phyloP scores from a whole-genome alignment of 2,329 filamentous ascomycete genomes.

The Xylaria sp. region DNA sequence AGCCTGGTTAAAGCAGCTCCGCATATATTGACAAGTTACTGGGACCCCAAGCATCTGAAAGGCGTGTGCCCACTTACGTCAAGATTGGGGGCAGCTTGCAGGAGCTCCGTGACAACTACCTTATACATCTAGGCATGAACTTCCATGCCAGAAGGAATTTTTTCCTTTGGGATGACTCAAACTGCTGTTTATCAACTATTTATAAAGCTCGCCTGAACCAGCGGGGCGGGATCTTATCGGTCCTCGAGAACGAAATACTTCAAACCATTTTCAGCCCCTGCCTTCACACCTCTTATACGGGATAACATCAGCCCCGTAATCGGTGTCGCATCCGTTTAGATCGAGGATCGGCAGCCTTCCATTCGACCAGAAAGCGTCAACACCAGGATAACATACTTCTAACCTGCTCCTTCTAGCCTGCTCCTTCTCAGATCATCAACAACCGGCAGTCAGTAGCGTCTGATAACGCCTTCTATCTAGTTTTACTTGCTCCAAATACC shows the following conservation, averaged over 20 bases:
- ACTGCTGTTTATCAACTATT: conserved; percentile 2
- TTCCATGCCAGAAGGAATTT: conserved; percentile 3
- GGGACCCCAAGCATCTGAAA: conserved; percentile 24
- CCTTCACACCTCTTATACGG: no score
- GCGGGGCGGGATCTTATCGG: background rate
- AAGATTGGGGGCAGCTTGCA: conserved; percentile 19
- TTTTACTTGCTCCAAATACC: background rate
- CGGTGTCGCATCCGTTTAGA: no score
- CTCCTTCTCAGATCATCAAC: no score
- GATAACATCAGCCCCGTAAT: no score
- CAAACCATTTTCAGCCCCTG: no score
- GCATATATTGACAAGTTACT: conserved; percentile 22
- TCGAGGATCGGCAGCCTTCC: no score
- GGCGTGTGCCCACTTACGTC: conserved; percentile 32
- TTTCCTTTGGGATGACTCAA: conserved; percentile 29
- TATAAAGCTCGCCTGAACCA: conserved; percentile 5
- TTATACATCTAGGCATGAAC: conserved; percentile 9
- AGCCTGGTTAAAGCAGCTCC: conserved; percentile 7
- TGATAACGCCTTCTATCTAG: background rate
- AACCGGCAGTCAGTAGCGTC: no score
- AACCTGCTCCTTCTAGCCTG: no score
- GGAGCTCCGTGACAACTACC: conserved; percentile 3
- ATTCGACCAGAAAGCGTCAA: no score
- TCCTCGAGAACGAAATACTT: conserved; percentile 9
- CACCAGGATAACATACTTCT: no score